These are phyloP conservation scores for Calocera viscosa DNA, from an alignment of 768 basidiomycete species.

Conservation along the genomic window DNA sequence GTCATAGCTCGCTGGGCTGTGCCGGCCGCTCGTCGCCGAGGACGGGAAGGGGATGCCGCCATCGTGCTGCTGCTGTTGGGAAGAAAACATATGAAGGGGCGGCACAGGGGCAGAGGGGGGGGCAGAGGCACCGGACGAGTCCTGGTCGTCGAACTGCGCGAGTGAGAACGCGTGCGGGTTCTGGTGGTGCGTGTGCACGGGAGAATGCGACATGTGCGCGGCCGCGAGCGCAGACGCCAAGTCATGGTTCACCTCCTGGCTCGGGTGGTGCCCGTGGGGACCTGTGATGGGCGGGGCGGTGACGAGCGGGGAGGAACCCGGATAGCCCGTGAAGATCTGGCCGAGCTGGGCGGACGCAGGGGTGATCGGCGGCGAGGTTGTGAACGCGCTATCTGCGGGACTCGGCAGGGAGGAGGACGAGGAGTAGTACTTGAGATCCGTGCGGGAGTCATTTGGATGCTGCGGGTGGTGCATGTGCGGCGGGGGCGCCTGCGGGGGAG, in stretches of 20 bases:
- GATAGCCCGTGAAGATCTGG: neutral
- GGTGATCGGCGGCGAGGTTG: neutral
- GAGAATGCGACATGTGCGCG: slow-evolving; percentile 1
- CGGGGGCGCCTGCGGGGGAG: neutral
- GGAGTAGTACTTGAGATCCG: neutral
- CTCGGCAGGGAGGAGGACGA: neutral
- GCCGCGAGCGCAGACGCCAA: neutral
- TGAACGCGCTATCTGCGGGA: neutral
- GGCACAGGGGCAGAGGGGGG: neutral
- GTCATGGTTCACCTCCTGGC: neutral
- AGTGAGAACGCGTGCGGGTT: neutral
- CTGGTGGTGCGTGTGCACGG: neutral
- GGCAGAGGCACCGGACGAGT: neutral
- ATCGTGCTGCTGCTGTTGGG: neutral
- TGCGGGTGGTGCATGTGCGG: neutral
- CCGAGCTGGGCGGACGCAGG: slow-evolving; percentile 1
- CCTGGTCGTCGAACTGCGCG: neutral
- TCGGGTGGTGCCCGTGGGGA: neutral
- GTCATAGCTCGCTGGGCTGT: neutral
- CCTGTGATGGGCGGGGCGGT: slow-evolving; percentile 3
- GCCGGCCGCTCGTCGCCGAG: neutral
- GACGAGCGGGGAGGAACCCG: neutral
- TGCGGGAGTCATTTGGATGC: neutral
- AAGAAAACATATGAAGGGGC: neutral
- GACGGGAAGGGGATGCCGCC: neutral